Percentiles rank a stretch among this genome's conserved stretches.
Evolutionary conservation across 1,284 basidiomycete genomes (phyloP).

Genomic region (Erythrobasidium hasegawianum): DNA sequence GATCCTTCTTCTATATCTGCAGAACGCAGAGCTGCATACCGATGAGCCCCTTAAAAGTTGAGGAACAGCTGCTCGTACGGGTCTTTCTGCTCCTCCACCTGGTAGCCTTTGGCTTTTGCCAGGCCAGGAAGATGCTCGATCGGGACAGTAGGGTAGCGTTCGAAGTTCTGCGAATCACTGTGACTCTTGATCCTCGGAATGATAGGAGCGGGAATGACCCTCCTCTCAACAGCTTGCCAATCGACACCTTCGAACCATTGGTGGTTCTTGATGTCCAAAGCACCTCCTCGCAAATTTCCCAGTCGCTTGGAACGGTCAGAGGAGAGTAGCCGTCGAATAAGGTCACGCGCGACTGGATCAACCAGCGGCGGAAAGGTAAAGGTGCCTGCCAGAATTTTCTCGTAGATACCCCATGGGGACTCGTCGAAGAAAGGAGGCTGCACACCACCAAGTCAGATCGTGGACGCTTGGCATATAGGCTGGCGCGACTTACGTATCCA

Average conservation of each 20-base stretch:
- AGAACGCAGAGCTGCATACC: no score
- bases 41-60: slow-evolving; percentile 8
- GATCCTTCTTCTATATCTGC: no score
- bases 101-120: slow-evolving; percentile 35
- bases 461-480: no score
- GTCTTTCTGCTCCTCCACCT: slow-evolving; percentile 16
- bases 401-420: slow-evolving; percentile 44
- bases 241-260: slow-evolving; percentile 47
- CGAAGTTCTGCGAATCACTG: slow-evolving; percentile 45
- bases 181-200: slow-evolving; percentile 40
- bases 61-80: slow-evolving; percentile 30
- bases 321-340: slow-evolving; percentile 42
- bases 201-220: slow-evolving; percentile 46
- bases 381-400: slow-evolving; percentile 43
- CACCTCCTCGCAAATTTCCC: slow-evolving; percentile 45
- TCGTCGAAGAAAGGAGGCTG: slow-evolving; percentile 45
- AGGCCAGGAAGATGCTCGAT: slow-evolving; percentile 43
- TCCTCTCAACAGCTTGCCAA: slow-evolving; percentile 41
- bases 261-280: slow-evolving; percentile 44
- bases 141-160: slow-evolving; percentile 41
- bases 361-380: slow-evolving; percentile 42
- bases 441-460: not conserved
- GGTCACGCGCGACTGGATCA: slow-evolving; percentile 43
- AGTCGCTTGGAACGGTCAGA: slow-evolving; percentile 44
- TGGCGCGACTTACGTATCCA: slow-evolving; percentile 36